Conservation (phyloP, 2,329 filamentous ascomycete genomes). For the Sporothrix protearum region DNA sequence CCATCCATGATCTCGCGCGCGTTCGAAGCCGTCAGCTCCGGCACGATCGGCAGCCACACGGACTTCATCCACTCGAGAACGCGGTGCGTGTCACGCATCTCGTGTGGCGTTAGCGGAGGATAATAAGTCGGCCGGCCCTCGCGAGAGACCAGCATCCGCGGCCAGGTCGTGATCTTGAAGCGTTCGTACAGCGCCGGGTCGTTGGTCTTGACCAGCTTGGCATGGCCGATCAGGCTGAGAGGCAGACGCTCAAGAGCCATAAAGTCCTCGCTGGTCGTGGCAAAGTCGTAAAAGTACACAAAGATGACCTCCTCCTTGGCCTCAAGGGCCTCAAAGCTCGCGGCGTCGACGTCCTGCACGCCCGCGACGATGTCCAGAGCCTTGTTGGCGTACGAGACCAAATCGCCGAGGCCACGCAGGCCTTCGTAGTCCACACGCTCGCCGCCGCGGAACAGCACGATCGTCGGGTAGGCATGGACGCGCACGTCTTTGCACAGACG, state of each 20-base stretch:
- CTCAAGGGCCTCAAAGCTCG: conserved; percentile 75
- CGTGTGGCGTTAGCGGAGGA: conserved; percentile 76
- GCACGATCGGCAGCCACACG: conserved; percentile 93
- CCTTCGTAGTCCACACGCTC: conserved; percentile 93
- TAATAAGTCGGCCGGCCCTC: conserved; percentile 91
- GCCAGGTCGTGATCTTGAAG: conserved; percentile 97
- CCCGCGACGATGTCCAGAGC: conserved; percentile 73
- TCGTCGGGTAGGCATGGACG: conserved; percentile 77
- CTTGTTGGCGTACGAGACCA: conserved; percentile 81
- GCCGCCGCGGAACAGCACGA: conserved; percentile 87
- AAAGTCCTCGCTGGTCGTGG: conserved; percentile 90
- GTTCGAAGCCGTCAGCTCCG: conserved; percentile 86
- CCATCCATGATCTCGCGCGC: conserved; percentile 92
- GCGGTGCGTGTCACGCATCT: conserved; percentile 83
- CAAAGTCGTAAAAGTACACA: conserved; percentile 95
- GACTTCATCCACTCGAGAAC: conserved; percentile 91
- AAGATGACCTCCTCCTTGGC: conserved; percentile 95
- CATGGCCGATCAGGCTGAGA: conserved; percentile 83
- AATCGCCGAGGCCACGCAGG: conserved; percentile 84
- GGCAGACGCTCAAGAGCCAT: conserved; percentile 80
- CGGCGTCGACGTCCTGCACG: conserved; percentile 75
- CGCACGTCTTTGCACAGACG: conserved; percentile 89
- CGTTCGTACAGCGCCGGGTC: conserved; percentile 70
- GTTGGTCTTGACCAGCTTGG: conserved; percentile 86
- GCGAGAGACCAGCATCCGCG: conserved; percentile 82